Evolutionary conservation across 805 yeast species (phyloP), one percentile per base, ranked within the genome.

Genomic region (Zygoascus biomembranicola): DNA sequence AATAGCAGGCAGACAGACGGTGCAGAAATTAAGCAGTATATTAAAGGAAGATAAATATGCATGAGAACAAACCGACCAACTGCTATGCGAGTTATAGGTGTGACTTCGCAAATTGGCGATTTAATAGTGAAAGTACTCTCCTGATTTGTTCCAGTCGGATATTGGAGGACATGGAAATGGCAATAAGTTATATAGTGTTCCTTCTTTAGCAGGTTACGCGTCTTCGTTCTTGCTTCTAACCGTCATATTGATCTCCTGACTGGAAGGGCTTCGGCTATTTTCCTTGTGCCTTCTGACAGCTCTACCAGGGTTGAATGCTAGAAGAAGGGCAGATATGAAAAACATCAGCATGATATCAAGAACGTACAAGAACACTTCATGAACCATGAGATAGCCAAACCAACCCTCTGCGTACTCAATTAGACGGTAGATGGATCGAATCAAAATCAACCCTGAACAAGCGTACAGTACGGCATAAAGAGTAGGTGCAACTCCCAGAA

Each of bases 351-450:
- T 26, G n/a, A 55, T 53, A 41, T 59, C 62, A 42, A 59, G 56
- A 9, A 58, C 49, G 32, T 55, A 58, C 47, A 49, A 44, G 47
- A 46, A 58, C n/a, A 54, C 52, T 31, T 59, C 62, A 48, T 59
- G 59, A 5, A 50, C 37, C 43, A 50, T 49, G 61, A 88, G 69
- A 52, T 67, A 72, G 1, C 95, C 90, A 8, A 61, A 54, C 83
- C 89, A 86, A 10, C 90, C 90, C 63, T 81, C 79, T 1, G 81
- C 68, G 55, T 87, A 72, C 67, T 89, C 96, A 39, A 80, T 75
- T 31, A 87, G 75, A 64, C 96, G 77, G 68, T 86, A 88, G 43
- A 82, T 71, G 59, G 90, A 85, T 63, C 96, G 77, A 31, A 79
- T 71, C 57, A 78, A 82, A 23, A 88, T 74, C 44, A 80, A 74